Base-by-base conservation (phyloP, 148 eudicot genomes). In the Silene latifolia region DNA sequence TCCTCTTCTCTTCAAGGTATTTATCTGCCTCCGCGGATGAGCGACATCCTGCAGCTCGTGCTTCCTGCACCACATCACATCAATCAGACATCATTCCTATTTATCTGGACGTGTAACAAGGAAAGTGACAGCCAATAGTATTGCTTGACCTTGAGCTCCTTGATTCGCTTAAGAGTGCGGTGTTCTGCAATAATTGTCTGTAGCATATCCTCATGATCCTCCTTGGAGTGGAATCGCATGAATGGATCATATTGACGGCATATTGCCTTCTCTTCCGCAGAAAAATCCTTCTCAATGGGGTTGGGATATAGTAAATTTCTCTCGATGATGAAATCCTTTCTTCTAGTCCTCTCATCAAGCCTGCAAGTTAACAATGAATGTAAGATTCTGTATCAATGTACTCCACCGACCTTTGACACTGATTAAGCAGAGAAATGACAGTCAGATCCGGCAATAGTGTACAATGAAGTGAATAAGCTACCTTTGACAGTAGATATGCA, bases 271-370 rank as follows among this genome's bases (percentile, higher is more conserved):
- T 90, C 98, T 81, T 93, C 93, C 24, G 76, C 81, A 19, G 93
- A 78, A 67, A 92, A 86, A 74, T 83, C 84, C 79, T 82, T 87
- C 80, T 87, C 93, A 79, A 90, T 84, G 78, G 90, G 85, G 72
- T 81, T 85, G 47, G 91, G 93, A 78, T 87, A 82, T 60, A 93
- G 90, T 80, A 93, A 82, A 82, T 88, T 84, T 77, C 96, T 87
- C 76, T 93, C 93, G 67, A 93, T 79, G 20, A 93, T 83, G 79
- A 93, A 93, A 81, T 93, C 88, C 79, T 90, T 93, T 81, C 98
- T 86, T 67, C 96, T 83, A 74, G 88, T 93, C 81, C 96, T 93
- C 82, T 93, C 98, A 83, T 90, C 92, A 72, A 90, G 93, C 88
- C 98, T 90, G 83, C 46, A 69, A 23, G 57, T 11, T 58, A 17